Percentiles rank a stretch among this genome's conserved stretches.
phyloP scores from a whole-genome alignment of 495 filamentous ascomycete species.

The Penicillium egyptiacum region DNA sequence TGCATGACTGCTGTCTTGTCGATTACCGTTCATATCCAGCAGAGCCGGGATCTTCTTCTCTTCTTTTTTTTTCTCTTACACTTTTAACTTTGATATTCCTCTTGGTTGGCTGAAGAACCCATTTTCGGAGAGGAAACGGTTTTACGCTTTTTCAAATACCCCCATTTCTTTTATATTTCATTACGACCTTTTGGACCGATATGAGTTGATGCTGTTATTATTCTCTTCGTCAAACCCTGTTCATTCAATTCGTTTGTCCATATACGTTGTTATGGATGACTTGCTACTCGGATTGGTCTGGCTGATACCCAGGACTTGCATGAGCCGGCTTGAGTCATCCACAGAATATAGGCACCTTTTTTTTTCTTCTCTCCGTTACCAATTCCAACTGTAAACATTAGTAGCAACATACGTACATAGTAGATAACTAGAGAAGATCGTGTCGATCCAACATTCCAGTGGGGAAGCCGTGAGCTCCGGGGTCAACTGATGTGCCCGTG shows the following conservation, averaged over 20 bases:
- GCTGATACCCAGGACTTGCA: neutral
- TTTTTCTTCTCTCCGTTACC: conserved; percentile 9
- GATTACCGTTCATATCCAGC: conserved; percentile 29
- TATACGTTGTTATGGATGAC: conserved; percentile 23
- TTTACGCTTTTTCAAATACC: conserved; percentile 39
- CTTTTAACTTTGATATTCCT: conserved; percentile 23
- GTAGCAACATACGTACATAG: neutral
- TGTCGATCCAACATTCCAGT: conserved; percentile 27
- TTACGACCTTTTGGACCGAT: conserved; percentile 28
- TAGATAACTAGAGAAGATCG: conserved; percentile 20
- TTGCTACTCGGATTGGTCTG: neutral
- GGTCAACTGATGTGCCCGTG: conserved; percentile 27
- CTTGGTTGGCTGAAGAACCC: conserved; percentile 28
- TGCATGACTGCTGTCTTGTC: neutral
- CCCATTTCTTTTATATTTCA: conserved; percentile 28
- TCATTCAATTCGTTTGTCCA: conserved; percentile 28
- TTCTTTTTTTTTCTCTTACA: conserved; percentile 27
- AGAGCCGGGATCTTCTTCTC: conserved; percentile 21
- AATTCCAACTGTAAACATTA: neutral
- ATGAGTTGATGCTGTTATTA: conserved; percentile 37
- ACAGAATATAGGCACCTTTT: conserved; percentile 19
- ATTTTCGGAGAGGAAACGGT: conserved; percentile 27
- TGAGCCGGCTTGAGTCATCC: conserved; percentile 4
- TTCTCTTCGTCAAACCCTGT: conserved; percentile 15
- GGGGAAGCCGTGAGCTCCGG: conserved; percentile 23